Percentiles rank a stretch among this genome's conserved stretches.
phyloP scores from a whole-genome alignment of 495 filamentous ascomycete genomes.

The Aspergillus funiculosus region DNA sequence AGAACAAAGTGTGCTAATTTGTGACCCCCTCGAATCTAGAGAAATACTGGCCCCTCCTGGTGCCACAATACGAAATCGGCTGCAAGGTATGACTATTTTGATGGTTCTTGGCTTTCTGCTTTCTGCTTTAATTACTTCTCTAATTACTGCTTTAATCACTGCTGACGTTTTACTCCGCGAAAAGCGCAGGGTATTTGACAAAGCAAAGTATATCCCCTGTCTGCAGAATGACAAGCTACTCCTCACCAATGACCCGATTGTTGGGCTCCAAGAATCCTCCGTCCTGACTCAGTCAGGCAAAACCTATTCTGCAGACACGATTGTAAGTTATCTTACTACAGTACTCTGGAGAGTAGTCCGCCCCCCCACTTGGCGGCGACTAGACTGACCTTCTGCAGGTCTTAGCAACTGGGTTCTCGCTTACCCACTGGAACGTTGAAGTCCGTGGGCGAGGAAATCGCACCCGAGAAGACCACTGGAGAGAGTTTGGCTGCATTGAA shows the following conservation, averaged over 20 bases:
- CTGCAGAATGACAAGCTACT: conserved; percentile 1
- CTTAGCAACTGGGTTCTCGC: conserved; percentile 14
- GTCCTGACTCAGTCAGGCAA: conserved; percentile 4
- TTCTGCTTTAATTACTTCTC: too few relatives aligned
- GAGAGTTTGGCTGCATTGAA: conserved; percentile 6
- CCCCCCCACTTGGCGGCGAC: too few relatives aligned
- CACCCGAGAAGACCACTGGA: conserved; percentile 11
- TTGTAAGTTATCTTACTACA: conserved; percentile 3
- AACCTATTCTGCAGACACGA: conserved; percentile 2
- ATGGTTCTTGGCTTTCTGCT: too few relatives aligned
- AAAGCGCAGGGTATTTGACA: neutral
- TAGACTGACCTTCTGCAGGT: conserved; percentile 6
- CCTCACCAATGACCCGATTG: conserved; percentile 8
- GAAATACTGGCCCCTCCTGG: conserved; percentile 6
- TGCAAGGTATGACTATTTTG: neutral
- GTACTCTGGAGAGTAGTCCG: too few relatives aligned
- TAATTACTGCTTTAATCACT: too few relatives aligned
- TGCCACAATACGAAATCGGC: conserved; percentile 8
- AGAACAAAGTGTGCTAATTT: too few relatives aligned
- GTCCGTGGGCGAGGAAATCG: neutral
- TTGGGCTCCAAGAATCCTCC: neutral
- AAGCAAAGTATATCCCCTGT: conserved; percentile 4
- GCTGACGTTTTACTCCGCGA: neutral
- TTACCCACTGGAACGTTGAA: conserved; percentile 9
- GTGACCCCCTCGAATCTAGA: too few relatives aligned